A percentile compares a stretch with the other conserved stretches of the same genome.
Evolutionary conservation across 2,329 filamentous ascomycete genomes (phyloP).

Genomic region (Calonectria montana): DNA sequence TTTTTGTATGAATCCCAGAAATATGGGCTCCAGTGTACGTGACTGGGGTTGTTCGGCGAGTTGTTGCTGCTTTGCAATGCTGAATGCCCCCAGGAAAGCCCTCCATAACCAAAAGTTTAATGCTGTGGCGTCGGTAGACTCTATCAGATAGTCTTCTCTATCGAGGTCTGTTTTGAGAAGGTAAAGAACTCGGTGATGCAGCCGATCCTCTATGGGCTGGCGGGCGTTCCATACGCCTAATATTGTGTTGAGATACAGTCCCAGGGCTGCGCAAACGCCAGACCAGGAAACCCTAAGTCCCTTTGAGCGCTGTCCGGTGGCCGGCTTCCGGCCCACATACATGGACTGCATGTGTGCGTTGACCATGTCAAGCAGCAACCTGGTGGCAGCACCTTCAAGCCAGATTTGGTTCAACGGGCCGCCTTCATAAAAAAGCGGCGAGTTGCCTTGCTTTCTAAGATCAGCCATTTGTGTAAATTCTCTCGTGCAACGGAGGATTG

Average conservation of each 20-base stretch:
- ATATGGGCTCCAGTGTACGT: neutral
- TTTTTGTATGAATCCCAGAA: conserved; percentile 2
- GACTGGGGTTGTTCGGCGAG: neutral
- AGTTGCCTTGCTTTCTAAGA: neutral
- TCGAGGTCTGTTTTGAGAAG: conserved; percentile 29
- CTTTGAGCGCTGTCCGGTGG: fast-evolving
- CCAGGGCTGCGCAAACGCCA: conserved; percentile 18
- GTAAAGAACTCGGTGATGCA: conserved; percentile 25
- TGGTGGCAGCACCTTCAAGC: conserved; percentile 32
- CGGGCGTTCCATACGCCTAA: conserved; percentile 32
- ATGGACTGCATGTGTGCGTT: conserved; percentile 28
- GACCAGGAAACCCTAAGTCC: conserved; percentile 28
- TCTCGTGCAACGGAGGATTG: conserved; percentile 17
- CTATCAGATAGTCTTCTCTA: neutral
- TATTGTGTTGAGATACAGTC: conserved; percentile 28
- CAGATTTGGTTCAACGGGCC: conserved; percentile 17
- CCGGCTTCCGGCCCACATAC: neutral
- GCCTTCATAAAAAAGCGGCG: neutral
- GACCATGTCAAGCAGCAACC: conserved; percentile 30
- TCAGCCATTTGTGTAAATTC: conserved; percentile 14
- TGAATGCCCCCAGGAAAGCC: conserved; percentile 33
- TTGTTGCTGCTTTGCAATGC: conserved; percentile 14
- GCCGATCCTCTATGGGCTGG: conserved; percentile 23
- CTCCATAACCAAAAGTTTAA: conserved; percentile 36
- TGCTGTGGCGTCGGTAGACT: neutral